Evolutionary conservation across 805 yeast genomes (phyloP), one percentile per base, ranked within the genome.

Genomic region (Candida easanensis): DNA sequence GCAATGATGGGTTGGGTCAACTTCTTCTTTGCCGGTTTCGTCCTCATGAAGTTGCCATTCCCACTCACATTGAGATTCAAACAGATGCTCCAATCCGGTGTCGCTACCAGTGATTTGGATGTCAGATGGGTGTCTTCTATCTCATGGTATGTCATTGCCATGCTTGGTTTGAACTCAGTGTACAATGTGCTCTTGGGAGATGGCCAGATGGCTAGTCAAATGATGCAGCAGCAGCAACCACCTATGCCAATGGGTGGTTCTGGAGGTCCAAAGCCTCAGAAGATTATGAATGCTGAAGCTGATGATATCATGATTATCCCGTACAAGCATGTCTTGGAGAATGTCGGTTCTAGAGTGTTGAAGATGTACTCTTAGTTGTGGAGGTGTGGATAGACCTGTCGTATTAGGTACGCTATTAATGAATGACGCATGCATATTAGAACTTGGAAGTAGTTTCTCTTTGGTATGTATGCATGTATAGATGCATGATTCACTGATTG

Each of bases 1-100:
- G 63, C 90, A 31, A 84, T 90, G 51, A 90, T 93, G 97, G 88
- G 89, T 58, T 93, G 97, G 96, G 91, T 91, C 48, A 88, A 87
- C 58, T 86, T 81, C 57, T 90, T 91, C 67, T 93, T 88, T 63
- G 88, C 91, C 13, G 97, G 97, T 0, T 88, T 89, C 50, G 82
- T 90, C 14, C 77, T 88, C 38, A 85, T 85, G 85, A 80, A 80
- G 60, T 70, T 93, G 41, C 99, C 99, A 15, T 93, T 93, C 68
- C 95, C 96, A 3, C 68, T 93, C 44, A 93, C 98, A 0, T 73
- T 81, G 25, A 81, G 90, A 46, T 93, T 93, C 71, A 93, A 93
- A 63, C 78, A 85, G 46, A 90, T 93, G 95, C 66, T 93, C 33
- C 99, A 93, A 64, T 79, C 77, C 22, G 96, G 97, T 7, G 84